Conservation (phyloP, 1,284 basidiomycete genomes). For the Rhizoctonia solani region DNA sequence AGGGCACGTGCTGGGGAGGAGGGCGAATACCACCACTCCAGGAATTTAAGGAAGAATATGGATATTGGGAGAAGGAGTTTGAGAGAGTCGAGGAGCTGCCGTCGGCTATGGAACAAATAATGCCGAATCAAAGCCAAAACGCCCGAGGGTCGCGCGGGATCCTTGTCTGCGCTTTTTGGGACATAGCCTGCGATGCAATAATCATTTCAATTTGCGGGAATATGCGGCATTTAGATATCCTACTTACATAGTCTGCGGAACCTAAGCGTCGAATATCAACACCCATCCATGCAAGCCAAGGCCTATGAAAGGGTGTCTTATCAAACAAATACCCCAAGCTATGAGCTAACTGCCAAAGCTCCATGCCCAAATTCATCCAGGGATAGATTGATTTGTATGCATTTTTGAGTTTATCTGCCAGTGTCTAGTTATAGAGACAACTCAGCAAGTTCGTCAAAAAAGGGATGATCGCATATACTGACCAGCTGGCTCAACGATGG, state of each 20-base stretch:
- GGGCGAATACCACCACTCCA: slow-evolving; percentile 99
- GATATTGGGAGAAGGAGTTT: slow-evolving; percentile 85
- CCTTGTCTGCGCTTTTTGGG: slow-evolving; percentile 33
- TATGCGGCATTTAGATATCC: slow-evolving; percentile 46
- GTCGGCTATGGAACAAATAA: slow-evolving; percentile 59
- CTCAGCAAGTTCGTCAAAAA: slow-evolving; percentile 24
- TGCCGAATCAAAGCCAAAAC: slow-evolving; percentile 34
- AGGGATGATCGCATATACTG: slow-evolving; percentile 1
- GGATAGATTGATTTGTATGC: slow-evolving; percentile 79
- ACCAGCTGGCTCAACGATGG: slow-evolving; percentile 10
- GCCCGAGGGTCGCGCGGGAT: slow-evolving; percentile 21
- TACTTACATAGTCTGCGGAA: slow-evolving; percentile 61
- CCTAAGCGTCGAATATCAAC: slow-evolving; percentile 80
- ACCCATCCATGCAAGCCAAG: slow-evolving; percentile 86
- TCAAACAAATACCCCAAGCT: slow-evolving; percentile 93
- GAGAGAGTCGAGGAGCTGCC: slow-evolving; percentile 71
- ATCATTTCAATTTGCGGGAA: slow-evolving; percentile 53
- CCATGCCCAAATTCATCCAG: slow-evolving; percentile 75
- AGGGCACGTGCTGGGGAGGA: slow-evolving; percentile 80
- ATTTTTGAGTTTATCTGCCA: slow-evolving; percentile 56
- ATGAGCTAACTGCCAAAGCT: slow-evolving; percentile 80
- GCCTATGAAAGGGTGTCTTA: slow-evolving; percentile 83
- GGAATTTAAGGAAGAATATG: slow-evolving; percentile 95
- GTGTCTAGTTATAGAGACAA: slow-evolving; percentile 45
- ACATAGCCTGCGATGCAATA: slow-evolving; percentile 47